Conservation (phyloP, 805 yeast genomes). For the Cyberlindnera veronae region DNA sequence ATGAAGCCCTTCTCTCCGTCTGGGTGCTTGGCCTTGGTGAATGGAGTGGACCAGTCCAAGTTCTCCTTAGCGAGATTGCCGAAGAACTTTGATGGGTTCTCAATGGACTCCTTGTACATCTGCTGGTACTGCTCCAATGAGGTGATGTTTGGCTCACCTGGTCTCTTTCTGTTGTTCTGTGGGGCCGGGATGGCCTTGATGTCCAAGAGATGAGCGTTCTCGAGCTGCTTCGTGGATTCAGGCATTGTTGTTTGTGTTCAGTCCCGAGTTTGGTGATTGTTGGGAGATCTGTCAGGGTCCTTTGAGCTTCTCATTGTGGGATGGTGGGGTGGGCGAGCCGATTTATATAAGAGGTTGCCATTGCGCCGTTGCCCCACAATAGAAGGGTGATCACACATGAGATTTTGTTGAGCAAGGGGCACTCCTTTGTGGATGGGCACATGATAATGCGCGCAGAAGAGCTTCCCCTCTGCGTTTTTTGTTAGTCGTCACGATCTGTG, state of each 20-base stretch:
- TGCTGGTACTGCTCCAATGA: slow-evolving; percentile 61
- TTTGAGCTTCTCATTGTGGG: not conserved
- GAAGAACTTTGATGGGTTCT: slow-evolving; percentile 79
- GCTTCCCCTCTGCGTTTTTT: slow-evolving; percentile 1
- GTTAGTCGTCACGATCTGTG: not conserved
- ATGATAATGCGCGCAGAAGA: not conserved
- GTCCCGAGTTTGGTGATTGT: no score
- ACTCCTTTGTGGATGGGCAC: not conserved
- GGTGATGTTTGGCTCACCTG: slow-evolving; percentile 23
- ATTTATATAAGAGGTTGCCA: not conserved
- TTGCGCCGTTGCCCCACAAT: not conserved
- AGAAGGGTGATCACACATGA: not conserved
- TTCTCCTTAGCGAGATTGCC: slow-evolving; percentile 72
- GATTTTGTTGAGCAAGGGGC: not conserved
- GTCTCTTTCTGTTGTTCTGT: slow-evolving; percentile 22
- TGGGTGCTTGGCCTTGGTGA: slow-evolving; percentile 57
- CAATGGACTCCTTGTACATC: slow-evolving; percentile 74
- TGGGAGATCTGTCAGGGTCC: not conserved
- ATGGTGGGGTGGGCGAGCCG: not conserved
- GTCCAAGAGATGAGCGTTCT: slow-evolving; percentile 32
- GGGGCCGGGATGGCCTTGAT: slow-evolving; percentile 26
- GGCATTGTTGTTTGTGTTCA: slow-evolving; percentile 13
- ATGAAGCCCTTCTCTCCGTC: slow-evolving; percentile 43
- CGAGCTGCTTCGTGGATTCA: slow-evolving; percentile 22
- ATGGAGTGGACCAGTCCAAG: slow-evolving; percentile 78